These are phyloP conservation scores for Peltaster fructicola DNA, from an alignment of 2,329 filamentous ascomycete species.

Conservation along the genomic window DNA sequence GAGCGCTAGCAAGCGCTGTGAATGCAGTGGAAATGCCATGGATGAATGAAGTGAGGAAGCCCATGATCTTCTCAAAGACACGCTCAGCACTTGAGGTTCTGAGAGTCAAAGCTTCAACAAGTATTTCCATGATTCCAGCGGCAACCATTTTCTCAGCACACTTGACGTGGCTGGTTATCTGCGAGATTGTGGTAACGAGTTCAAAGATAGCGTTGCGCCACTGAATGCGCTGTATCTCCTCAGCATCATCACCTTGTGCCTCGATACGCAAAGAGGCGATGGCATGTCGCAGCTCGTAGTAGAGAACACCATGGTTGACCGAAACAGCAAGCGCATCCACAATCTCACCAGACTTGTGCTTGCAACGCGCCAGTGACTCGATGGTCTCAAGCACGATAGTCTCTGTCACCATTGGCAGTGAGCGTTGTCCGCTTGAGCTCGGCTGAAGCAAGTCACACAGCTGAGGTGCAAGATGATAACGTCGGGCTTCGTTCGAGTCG, in stretches of 20 bases:
- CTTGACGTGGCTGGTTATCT: constrained; percentile 33
- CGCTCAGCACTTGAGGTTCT: constrained; percentile 68
- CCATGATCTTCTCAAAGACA: constrained; percentile 66
- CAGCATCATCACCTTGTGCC: constrained; percentile 37
- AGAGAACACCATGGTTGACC: constrained; percentile 86
- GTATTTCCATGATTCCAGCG: constrained; percentile 73
- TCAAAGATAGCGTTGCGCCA: constrained; percentile 85
- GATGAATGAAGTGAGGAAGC: constrained; percentile 75
- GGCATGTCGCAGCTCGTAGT: constrained; percentile 82
- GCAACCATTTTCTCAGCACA: constrained; percentile 72
- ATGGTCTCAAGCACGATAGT: constrained; percentile 65
- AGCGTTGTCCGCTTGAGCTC: constrained; percentile 47
- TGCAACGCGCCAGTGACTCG: constrained; percentile 69
- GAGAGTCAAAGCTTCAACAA: constrained; percentile 74
- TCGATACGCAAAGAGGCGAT: constrained; percentile 60
- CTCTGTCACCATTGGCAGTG: constrained; percentile 60
- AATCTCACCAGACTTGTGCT: constrained; percentile 61
- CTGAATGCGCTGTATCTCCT: constrained; percentile 51
- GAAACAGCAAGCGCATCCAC: constrained; percentile 84
- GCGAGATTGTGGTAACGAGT: constrained; percentile 60
- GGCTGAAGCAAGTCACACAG: constrained; percentile 83
- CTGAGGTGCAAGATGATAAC: constrained; percentile 80
- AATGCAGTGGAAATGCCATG: constrained; percentile 69
- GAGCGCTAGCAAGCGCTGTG: constrained; percentile 60
- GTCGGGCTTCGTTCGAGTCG: constrained; percentile 75